Base-by-base conservation (phyloP, 1,284 basidiomycete species). In the Macrocybe sp. region DNA sequence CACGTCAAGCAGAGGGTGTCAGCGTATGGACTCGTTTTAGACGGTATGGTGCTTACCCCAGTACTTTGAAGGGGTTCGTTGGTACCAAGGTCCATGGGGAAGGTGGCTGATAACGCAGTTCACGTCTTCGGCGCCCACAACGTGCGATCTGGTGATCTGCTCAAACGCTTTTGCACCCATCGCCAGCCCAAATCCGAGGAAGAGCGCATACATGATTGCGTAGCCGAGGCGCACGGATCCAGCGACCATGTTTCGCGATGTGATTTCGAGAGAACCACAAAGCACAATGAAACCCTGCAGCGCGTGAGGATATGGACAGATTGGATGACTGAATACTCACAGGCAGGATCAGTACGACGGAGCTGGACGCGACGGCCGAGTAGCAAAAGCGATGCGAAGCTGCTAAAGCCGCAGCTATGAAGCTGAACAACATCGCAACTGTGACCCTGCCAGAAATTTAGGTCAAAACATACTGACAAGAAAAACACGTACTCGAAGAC, bases 221-320 rank as follows among this genome's bases (percentile, higher is more conserved):
- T 89, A 95, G 51, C 89, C 89, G 14, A 95, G 73, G 36, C 91
- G 79, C 35, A 95, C 92, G 14, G 89, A 85, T n/a, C 91, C 89
- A 0, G 88, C 78, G 12, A 91, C 81, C 58, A 94, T 85, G 53
- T 87, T 87, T 42, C 86, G 76, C 32, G 74, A 89, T 59, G 81
- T 83, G 32, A 95, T 71, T 64, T 96, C 94, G 41, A 96, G 80
- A 16, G 87, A 78, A 37, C 90, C 92, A 52, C 75, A 83, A 7
- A 92, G 72, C 10, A 92, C 87, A 56, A 92, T 86, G 61, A 89
- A 91, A 40, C 84, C 90, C 76, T 75, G 60, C 48, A 46, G 61
- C 41, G 34, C 9, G 37, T 32, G 30, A 2, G 22, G 31, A 22
- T 12, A 8, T 37, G 7, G 33, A 28, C n/a, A 29, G 37, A 43